Base-by-base conservation (phyloP, 2,329 filamentous ascomycete genomes). In the Talaromyces marneffei region DNA sequence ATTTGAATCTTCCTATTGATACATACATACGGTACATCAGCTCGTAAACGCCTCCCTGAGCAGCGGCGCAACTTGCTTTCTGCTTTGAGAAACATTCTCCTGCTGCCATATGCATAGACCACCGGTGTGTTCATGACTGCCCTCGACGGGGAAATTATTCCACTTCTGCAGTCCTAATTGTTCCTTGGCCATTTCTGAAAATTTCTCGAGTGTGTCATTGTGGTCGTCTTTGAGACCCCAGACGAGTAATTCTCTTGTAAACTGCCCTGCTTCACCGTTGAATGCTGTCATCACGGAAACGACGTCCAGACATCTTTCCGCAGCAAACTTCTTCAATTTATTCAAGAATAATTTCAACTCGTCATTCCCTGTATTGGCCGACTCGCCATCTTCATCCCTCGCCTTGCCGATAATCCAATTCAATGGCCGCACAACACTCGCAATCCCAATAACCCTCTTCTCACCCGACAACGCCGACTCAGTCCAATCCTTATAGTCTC, bases 401-500 rank as follows among this genome's bases (percentile, higher is more conserved):
- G 81, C 79, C 64, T 86, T 85, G 20, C 74, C 63, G 25, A 80
- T 67, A 56, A 87, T 69, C 72, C 82, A 87, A 0, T 74, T 72
- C 5, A 87, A 72, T 0, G 81, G 75, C 67, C 83, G 83, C 33
- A 87, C 84, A 5, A 84, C 79, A 25, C 81, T 83, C 65, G 82
- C 83, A 59, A 87, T 83, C 2, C 85, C 85, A 18, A 87, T 74
- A 55, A 76, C 80, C 14, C n/a, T 57, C 9, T 50, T 57, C 9
- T 54, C 33, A 4, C 42, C 50, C 7, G 48, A 35, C 9, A 55
- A 9, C 20, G 31, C 56, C 1, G 16, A 69, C 61, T 82, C 82
- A 1, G 75, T 76, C 85, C 85, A 88, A 56, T 83, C 76, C 71
- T 88, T 88, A 68, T 86, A 88, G 69, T 88, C 85, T 63, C 86